Conservation (phyloP, 371 early-diverging fungal species). For the Coemansia sp. region DNA sequence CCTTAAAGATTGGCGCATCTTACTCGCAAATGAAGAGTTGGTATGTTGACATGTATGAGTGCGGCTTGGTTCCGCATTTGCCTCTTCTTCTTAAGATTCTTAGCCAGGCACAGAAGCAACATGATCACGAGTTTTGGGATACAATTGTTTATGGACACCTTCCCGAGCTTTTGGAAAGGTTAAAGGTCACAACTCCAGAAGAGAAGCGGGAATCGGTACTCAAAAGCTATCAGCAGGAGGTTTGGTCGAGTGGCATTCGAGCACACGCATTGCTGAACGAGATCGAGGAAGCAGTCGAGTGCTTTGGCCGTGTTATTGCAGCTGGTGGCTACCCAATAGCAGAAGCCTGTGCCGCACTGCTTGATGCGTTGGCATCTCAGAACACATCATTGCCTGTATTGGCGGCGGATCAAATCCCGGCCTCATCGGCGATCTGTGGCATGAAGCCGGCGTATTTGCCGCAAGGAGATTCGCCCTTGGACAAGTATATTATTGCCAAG, state of each 20-base stretch:
- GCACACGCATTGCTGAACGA: constrained; percentile 22
- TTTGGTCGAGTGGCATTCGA: constrained; percentile 31
- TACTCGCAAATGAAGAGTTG: constrained; percentile 6
- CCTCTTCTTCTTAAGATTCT: neutral
- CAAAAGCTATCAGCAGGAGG: neutral
- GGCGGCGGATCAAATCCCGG: constrained; percentile 17
- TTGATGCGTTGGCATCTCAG: constrained; percentile 5
- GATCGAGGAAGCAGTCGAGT: constrained; percentile 29
- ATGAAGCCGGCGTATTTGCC: constrained; percentile 39
- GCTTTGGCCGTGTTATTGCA: constrained; percentile 24
- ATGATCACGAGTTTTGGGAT: constrained; percentile 22
- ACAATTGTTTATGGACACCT: constrained; percentile 22
- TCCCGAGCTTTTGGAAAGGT: constrained; percentile 19
- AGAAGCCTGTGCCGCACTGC: constrained; percentile 16
- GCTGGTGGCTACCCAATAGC: constrained; percentile 26
- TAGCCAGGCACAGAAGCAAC: neutral
- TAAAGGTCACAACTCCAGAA: neutral
- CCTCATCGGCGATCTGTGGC: neutral
- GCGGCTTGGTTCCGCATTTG: neutral
- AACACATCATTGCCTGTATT: constrained; percentile 18
- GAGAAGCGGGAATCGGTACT: neutral
- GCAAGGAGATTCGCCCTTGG: constrained; percentile 14
- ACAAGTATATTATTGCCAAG: constrained; percentile 17
- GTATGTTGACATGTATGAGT: constrained; percentile 11
- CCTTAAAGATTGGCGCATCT: neutral